Evolutionary conservation across 2,329 filamentous ascomycete species (phyloP).

Genomic region (Aciculosporium take): DNA sequence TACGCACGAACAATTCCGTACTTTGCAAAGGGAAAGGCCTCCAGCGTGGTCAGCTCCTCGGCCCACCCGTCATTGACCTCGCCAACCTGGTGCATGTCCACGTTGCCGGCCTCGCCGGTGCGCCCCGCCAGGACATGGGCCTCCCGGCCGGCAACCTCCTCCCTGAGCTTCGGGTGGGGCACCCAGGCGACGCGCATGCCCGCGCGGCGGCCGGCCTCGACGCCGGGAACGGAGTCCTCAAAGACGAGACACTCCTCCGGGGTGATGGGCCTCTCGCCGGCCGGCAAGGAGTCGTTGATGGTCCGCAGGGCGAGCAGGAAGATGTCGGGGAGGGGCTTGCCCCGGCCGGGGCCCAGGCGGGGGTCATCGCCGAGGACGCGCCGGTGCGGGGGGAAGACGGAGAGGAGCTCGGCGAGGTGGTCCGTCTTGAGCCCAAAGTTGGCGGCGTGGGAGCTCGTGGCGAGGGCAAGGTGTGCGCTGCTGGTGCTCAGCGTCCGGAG

Average conservation of each 20-base stretch:
- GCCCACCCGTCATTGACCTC: slow-evolving; percentile 47
- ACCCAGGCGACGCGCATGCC: slow-evolving; percentile 94
- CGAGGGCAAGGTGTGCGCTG: slow-evolving; percentile 70
- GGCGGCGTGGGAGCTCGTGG: slow-evolving; percentile 57
- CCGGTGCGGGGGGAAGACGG: slow-evolving; percentile 53
- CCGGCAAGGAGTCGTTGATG: slow-evolving; percentile 60
- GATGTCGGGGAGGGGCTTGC: slow-evolving; percentile 91
- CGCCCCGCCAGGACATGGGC: slow-evolving; percentile 69
- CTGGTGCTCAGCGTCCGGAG: slow-evolving; percentile 31
- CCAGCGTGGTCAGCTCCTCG: slow-evolving; percentile 36
- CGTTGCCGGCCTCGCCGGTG: slow-evolving; percentile 51
- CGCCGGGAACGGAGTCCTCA: slow-evolving; percentile 86
- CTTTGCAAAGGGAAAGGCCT: slow-evolving; percentile 41
- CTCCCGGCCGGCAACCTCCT: slow-evolving; percentile 64
- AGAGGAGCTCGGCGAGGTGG: slow-evolving; percentile 44
- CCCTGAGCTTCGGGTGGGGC: slow-evolving; percentile 65
- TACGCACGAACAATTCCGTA: slow-evolving; percentile 38
- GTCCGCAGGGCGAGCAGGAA: slow-evolving; percentile 74
- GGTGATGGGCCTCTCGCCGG: slow-evolving; percentile 48
- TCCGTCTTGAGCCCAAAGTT: slow-evolving; percentile 69
- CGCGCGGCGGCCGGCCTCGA: slow-evolving; percentile 78
- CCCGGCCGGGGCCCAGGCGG: slow-evolving; percentile 63
- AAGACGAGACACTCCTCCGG: slow-evolving; percentile 91
- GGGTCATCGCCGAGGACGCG: slow-evolving; percentile 75
- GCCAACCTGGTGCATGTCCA: slow-evolving; percentile 41